Conservation (phyloP, 495 filamentous ascomycete species). For the Trichoderma orchidacearum region DNA sequence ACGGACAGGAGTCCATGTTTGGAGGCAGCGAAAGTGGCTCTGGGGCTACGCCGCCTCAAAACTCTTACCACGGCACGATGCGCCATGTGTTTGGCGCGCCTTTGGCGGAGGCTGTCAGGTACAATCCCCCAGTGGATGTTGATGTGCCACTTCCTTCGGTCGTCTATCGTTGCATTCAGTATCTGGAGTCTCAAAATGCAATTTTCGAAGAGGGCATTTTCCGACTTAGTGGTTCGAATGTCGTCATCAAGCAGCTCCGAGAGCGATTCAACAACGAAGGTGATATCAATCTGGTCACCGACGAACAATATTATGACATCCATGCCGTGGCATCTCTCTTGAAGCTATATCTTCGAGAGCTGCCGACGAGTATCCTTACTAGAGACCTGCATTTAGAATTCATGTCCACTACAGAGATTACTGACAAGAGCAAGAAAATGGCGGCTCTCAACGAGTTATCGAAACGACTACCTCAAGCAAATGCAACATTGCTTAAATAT, state of each 20-base stretch:
- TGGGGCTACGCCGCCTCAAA: conserved; percentile 9
- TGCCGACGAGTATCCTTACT: conserved; percentile 82
- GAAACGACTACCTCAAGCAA: conserved; percentile 65
- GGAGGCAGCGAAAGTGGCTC: conserved; percentile 16
- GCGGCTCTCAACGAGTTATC: conserved; percentile 75
- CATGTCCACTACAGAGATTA: conserved; percentile 58
- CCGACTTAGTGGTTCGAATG: conserved; percentile 84
- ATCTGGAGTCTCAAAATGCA: conserved; percentile 73
- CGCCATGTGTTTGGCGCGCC: conserved; percentile 78
- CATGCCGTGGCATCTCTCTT: conserved; percentile 91
- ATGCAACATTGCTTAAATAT: conserved; percentile 65
- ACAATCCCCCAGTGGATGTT: conserved; percentile 57
- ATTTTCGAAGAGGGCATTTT: conserved; percentile 89
- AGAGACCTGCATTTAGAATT: conserved; percentile 85
- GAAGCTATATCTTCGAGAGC: conserved; percentile 86
- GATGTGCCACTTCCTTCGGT: conserved; percentile 76
- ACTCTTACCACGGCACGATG: conserved; percentile 41
- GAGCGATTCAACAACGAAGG: conserved; percentile 91
- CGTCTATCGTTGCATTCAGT: conserved; percentile 92
- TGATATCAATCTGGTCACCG: conserved; percentile 76
- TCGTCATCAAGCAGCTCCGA: conserved; percentile 79
- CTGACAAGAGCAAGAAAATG: conserved; percentile 64
- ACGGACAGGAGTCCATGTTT: conserved; percentile 32
- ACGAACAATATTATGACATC: conserved; percentile 83
- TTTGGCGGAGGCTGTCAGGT: conserved; percentile 74